phyloP scores from a whole-genome alignment of 805 yeast species.

The Candida sonorensis region DNA sequence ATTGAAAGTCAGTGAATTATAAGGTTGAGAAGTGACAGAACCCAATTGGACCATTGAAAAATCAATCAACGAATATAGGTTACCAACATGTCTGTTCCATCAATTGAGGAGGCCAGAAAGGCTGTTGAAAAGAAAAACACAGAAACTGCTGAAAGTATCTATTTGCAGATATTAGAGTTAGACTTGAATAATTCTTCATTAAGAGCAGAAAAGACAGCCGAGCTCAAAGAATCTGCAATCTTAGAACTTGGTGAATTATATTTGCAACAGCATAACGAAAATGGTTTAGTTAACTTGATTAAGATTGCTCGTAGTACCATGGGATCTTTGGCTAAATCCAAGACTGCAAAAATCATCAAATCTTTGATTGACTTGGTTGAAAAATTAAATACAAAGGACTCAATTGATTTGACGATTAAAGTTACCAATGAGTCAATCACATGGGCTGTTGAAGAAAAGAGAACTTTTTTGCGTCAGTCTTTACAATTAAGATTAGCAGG shows the following conservation, averaged over 20 bases:
- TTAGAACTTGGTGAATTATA: conserved; percentile 72
- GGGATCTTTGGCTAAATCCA: conserved; percentile 77
- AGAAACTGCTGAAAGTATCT: conserved; percentile 53
- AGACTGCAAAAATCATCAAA: conserved; percentile 86
- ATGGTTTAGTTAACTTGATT: conserved; percentile 54
- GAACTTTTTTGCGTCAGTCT: conserved; percentile 84
- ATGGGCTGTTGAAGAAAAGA: conserved; percentile 80
- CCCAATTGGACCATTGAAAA: no score
- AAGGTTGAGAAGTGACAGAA: no score
- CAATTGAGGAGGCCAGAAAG: conserved; percentile 54
- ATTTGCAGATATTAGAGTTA: conserved; percentile 39
- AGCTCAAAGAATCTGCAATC: conserved; percentile 62
- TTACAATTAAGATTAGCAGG: conserved; percentile 79
- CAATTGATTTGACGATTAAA: conserved; percentile 62
- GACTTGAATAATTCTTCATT: conserved; percentile 8
- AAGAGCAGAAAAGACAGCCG: conserved; percentile 35
- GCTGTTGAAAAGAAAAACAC: conserved; percentile 44
- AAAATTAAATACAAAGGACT: conserved; percentile 38
- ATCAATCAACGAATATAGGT: neutral
- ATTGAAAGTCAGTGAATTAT: no score
- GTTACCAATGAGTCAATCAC: conserved; percentile 75
- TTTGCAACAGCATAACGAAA: conserved; percentile 39
- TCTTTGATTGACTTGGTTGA: conserved; percentile 75
- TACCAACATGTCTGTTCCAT: conserved; percentile 23
- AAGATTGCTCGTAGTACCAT: conserved; percentile 63